Evolutionary conservation across 2,329 filamentous ascomycete genomes (phyloP).

Genomic region (Ampelomyces quisqualis): DNA sequence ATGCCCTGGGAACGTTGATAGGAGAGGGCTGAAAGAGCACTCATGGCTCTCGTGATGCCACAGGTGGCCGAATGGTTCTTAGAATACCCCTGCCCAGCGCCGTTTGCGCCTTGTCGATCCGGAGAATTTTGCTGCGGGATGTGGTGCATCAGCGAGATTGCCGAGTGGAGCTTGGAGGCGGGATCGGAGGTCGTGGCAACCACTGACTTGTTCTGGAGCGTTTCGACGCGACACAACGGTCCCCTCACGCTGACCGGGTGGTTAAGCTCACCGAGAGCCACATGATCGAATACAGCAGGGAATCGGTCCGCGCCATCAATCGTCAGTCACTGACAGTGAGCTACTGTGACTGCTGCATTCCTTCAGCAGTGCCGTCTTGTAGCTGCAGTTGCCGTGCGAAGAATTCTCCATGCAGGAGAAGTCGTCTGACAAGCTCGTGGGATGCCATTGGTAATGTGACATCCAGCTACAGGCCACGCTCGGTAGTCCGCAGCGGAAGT

Average conservation of each 20-base stretch:
- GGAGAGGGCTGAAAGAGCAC: neutral
- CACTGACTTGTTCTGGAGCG: neutral
- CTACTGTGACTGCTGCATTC: neutral
- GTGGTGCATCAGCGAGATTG: slow-evolving; percentile 25
- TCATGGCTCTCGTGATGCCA: slow-evolving; percentile 8
- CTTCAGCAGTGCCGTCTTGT: slow-evolving; percentile 2
- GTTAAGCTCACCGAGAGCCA: no score
- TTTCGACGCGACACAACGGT: neutral
- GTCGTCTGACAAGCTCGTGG: neutral
- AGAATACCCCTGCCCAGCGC: slow-evolving; percentile 7
- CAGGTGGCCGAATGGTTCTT: neutral
- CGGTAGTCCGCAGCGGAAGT: slow-evolving; percentile 12
- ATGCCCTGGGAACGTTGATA: no score
- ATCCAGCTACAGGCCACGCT: slow-evolving; percentile 2
- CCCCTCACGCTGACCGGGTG: neutral
- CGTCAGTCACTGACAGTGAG: slow-evolving; percentile 1
- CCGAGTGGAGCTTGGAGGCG: slow-evolving; percentile 30
- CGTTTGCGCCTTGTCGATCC: slow-evolving; percentile 22
- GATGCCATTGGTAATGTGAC: slow-evolving; percentile 1
- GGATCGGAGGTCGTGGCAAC: slow-evolving; percentile 8
- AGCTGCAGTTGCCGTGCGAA: neutral
- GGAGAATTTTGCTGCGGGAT: slow-evolving; percentile 27
- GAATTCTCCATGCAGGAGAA: neutral
- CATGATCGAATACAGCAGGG: no score
- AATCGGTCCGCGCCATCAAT: no score